These are phyloP conservation scores for Astragalus glycyphyllos DNA, from an alignment of 306 rosid genomes.

Conservation along the genomic window DNA sequence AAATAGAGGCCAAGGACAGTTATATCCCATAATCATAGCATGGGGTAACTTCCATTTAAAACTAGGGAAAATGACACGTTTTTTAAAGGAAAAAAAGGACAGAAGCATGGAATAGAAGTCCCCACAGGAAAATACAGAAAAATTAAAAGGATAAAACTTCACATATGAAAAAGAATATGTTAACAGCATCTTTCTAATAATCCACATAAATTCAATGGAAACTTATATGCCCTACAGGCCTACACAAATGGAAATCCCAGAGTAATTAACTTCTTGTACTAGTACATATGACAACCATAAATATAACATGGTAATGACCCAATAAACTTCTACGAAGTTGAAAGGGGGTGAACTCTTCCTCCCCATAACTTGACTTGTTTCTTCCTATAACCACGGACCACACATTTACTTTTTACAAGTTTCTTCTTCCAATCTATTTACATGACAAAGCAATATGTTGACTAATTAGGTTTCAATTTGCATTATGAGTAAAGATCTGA, in stretches of 20 bases:
- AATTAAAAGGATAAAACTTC: constrained; percentile 8
- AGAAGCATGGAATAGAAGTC: constrained; percentile 3
- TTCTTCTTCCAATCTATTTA: constrained; percentile 38
- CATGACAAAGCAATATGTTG: constrained; percentile 32
- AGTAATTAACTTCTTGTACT: background rate
- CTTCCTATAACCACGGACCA: constrained; percentile 25
- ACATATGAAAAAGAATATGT: constrained; percentile 4
- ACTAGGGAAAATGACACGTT: background rate
- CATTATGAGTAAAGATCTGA: constrained; percentile 13
- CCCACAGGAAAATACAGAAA: background rate
- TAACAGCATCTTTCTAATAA: constrained; percentile 32
- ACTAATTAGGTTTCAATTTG: constrained; percentile 36
- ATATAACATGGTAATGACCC: constrained; percentile 23
- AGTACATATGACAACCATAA: constrained; percentile 8
- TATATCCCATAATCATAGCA: constrained; percentile 16
- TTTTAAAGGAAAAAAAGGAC: background rate
- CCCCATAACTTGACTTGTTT: constrained; percentile 28
- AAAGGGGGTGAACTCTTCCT: constrained; percentile 27
- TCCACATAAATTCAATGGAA: constrained; percentile 22
- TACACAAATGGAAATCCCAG: constrained; percentile 10
- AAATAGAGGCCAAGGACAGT: constrained; percentile 16
- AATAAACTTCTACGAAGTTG: constrained; percentile 13
- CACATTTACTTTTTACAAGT: constrained; percentile 19
- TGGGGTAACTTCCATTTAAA: constrained; percentile 5
- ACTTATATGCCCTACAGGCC: constrained; percentile 26